phyloP scores from a whole-genome alignment of 208 protist species.

The Trichomonas vaginalis region DNA sequence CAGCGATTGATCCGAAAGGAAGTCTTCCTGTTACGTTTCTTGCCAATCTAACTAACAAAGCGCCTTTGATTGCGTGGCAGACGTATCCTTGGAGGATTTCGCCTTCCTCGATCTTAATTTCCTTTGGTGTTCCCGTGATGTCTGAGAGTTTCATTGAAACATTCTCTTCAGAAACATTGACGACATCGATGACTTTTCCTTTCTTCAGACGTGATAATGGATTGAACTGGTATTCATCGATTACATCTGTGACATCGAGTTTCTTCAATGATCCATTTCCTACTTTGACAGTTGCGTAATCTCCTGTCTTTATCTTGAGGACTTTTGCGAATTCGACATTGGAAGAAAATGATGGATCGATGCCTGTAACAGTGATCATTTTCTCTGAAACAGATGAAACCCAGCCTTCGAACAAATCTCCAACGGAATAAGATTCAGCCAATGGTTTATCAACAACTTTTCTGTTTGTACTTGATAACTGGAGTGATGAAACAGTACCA shows the following conservation, averaged over 20 bases:
- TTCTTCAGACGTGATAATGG: background rate
- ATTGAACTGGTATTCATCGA: background rate
- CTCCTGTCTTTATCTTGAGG: background rate
- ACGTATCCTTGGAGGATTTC: background rate
- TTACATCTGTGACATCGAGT: background rate
- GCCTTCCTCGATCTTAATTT: background rate
- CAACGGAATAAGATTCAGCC: background rate
- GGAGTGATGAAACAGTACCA: background rate
- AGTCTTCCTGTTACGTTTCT: background rate
- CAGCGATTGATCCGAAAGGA: background rate
- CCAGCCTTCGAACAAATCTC: background rate
- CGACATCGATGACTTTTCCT: constrained; percentile 2
- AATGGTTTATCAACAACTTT: background rate
- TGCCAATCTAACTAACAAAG: background rate
- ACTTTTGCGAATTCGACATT: background rate
- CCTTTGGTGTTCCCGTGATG: background rate
- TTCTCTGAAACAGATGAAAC: background rate
- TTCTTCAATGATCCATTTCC: background rate
- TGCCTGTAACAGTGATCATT: background rate
- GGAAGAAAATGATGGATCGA: background rate
- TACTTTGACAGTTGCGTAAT: background rate
- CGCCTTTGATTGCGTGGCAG: background rate
- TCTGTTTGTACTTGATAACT: background rate
- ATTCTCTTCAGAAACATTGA: background rate
- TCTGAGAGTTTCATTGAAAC: background rate